Evolutionary conservation across 2,329 filamentous ascomycete species (phyloP), one percentile per base, ranked within the genome.

Genomic region (Penicillium sp.): DNA sequence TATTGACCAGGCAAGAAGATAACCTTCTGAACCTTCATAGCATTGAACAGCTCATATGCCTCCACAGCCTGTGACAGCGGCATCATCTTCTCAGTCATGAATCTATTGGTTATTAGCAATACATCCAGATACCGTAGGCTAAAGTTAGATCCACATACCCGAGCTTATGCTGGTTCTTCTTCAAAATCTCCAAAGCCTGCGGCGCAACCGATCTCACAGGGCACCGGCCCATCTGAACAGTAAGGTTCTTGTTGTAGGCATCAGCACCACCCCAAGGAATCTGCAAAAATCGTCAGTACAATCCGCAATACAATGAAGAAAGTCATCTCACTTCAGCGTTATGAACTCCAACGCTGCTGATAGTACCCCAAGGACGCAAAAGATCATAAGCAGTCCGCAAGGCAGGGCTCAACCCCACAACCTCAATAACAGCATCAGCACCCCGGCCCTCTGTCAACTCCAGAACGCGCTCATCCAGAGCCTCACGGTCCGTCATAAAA

Each of bases 371-470:
- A 1, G 89, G 88, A 52, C 90, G 81, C 55, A 92, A 72, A 19
- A 91, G 72, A 31, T 91, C 88, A 72, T 87, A 91, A 0, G 84
- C 89, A 35, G 86, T 90, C 67, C 81, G 84, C 68, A 92, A 73
- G 2, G 89, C 90, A 37, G 86, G 83, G 53, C 85, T 86, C 58
- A 88, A 75, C 0, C 89, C 89, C 26, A 92, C 90, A 7, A 90
- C 88, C 73, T 93, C 90, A 63, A 96, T 86, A 2, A 95, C 86
- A 19, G 90, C 86, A 75, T 97, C 93, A 14, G 92, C 92, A 7
- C 93, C 93, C 39, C 93, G 82, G 8, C 91, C 91, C 16, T 89
- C 82, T 0, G 91, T 95, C 48, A 88, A 83, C 64, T 90, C 88
- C 68, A 86, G 86, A 52, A 96, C 86, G 52, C 88, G 84, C 64